A percentile compares a stretch with the other conserved stretches of the same genome.
phyloP scores from a whole-genome alignment of 768 basidiomycete genomes.

The Mycena haematopus region DNA sequence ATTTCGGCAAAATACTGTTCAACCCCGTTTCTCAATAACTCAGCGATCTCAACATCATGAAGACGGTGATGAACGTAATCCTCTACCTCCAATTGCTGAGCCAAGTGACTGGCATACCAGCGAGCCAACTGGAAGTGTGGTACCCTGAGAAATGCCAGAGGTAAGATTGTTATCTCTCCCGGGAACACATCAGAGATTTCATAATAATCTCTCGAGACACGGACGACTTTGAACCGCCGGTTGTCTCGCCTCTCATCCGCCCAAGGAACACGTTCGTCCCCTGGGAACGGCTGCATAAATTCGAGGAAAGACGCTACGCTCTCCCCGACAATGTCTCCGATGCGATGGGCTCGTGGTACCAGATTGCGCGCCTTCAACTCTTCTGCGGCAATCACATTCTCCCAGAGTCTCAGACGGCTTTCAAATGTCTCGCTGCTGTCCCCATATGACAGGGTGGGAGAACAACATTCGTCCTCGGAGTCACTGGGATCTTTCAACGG shows the following conservation, averaged over 20 bases:
- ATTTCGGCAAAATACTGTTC: background rate
- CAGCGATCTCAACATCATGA: background rate
- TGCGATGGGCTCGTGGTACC: background rate
- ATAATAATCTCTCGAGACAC: background rate
- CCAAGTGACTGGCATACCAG: background rate
- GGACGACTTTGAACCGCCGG: background rate
- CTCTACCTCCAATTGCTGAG: background rate
- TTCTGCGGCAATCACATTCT: background rate
- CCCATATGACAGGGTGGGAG: background rate
- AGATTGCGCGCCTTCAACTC: background rate
- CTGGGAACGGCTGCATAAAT: background rate
- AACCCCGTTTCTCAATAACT: background rate
- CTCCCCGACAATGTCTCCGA: background rate
- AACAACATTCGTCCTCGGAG: too few relatives aligned
- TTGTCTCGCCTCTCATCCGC: background rate
- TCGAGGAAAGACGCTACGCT: background rate
- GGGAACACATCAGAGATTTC: background rate
- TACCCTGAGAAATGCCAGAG: background rate
- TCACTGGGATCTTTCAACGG: background rate
- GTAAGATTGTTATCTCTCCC: background rate
- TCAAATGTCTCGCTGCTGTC: background rate
- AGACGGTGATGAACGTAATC: too few relatives aligned
- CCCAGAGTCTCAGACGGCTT: background rate
- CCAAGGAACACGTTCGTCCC: background rate
- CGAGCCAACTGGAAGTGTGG: background rate